These are phyloP conservation scores for Penicillium sp. DNA, from an alignment of 2,329 filamentous ascomycete genomes.

Conservation along the genomic window DNA sequence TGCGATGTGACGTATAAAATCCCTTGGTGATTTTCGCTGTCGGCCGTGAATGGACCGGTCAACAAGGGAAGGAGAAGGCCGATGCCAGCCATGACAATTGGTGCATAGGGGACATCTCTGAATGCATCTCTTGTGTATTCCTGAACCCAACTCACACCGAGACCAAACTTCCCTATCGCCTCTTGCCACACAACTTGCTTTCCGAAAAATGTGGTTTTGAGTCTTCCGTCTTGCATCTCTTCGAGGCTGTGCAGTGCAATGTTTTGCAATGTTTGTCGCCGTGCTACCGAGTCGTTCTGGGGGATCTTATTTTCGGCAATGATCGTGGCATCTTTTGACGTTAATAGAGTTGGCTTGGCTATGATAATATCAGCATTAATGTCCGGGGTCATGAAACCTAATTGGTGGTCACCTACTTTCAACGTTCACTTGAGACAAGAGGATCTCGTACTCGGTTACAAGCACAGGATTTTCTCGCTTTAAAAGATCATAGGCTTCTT, in stretches of 20 bases:
- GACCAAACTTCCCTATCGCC: background rate
- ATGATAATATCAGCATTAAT: background rate
- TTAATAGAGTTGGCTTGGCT: background rate
- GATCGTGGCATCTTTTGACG: background rate
- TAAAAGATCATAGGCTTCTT: background rate
- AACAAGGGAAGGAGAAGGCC: slow-evolving; percentile 37
- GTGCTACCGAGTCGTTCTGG: background rate
- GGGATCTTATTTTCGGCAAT: background rate
- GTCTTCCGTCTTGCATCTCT: background rate
- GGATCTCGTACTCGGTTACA: background rate
- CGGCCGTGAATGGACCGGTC: slow-evolving; percentile 29
- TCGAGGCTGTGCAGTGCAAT: background rate
- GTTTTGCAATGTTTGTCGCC: background rate
- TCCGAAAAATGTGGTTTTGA: slow-evolving; percentile 5
- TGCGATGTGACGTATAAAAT: slow-evolving; percentile 37
- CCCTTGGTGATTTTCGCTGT: slow-evolving; percentile 34
- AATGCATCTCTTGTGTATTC: slow-evolving; percentile 4
- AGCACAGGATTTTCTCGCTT: background rate
- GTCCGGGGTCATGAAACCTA: background rate
- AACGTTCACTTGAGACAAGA: background rate
- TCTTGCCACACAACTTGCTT: slow-evolving; percentile 1
- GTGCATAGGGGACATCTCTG: slow-evolving; percentile 8
- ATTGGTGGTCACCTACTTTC: background rate
- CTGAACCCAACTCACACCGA: slow-evolving; percentile 4
- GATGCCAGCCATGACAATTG: slow-evolving; percentile 6